Conservation (phyloP, 192 early-diverging fungal species). For the Lunasporangiospora selenospora region DNA sequence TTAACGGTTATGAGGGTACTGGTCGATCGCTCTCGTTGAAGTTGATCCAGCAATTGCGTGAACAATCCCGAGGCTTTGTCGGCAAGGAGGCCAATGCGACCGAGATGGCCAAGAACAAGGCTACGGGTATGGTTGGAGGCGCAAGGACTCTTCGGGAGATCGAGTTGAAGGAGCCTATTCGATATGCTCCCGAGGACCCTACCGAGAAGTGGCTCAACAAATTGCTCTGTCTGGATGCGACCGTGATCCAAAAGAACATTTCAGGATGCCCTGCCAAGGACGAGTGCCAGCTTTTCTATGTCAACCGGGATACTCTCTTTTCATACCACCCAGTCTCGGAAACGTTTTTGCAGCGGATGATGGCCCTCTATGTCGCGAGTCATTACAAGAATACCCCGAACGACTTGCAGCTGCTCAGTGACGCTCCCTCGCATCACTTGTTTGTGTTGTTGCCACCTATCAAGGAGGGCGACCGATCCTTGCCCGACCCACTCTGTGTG, state of each 20-base stretch:
- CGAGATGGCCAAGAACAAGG: constrained; percentile 49
- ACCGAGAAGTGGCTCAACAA: constrained; percentile 97
- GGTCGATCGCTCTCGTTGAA: constrained; percentile 97
- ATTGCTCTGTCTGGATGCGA: constrained; percentile 93
- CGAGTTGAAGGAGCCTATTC: constrained; percentile 93
- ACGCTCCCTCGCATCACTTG: constrained; percentile 97
- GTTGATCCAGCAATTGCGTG: constrained; percentile 93
- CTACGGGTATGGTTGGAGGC: constrained; percentile 47
- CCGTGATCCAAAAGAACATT: constrained; percentile 69
- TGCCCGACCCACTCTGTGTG: constrained; percentile 96
- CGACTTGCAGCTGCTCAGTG: constrained; percentile 96
- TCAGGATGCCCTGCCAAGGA: constrained; percentile 92
- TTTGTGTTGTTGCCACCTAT: constrained; percentile 96
- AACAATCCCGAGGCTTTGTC: constrained; percentile 83
- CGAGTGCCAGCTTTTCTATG: constrained; percentile 94
- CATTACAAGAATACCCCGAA: constrained; percentile 99
- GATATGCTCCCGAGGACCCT: constrained; percentile 86
- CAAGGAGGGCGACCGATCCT: constrained; percentile 64
- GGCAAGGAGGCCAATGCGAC: constrained; percentile 52
- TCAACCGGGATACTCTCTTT: constrained; percentile 98
- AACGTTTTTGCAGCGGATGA: constrained; percentile 97
- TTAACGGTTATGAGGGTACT: constrained; percentile 99
- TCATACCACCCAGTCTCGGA: constrained; percentile 97
- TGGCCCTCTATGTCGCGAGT: constrained; percentile 96
- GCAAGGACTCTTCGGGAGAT: constrained; percentile 89